A percentile compares a stretch with the other conserved stretches of the same genome.
These are phyloP conservation scores for Trichophyton verrucosum DNA, from an alignment of 2,329 filamentous ascomycete genomes.

Conservation along the genomic window DNA sequence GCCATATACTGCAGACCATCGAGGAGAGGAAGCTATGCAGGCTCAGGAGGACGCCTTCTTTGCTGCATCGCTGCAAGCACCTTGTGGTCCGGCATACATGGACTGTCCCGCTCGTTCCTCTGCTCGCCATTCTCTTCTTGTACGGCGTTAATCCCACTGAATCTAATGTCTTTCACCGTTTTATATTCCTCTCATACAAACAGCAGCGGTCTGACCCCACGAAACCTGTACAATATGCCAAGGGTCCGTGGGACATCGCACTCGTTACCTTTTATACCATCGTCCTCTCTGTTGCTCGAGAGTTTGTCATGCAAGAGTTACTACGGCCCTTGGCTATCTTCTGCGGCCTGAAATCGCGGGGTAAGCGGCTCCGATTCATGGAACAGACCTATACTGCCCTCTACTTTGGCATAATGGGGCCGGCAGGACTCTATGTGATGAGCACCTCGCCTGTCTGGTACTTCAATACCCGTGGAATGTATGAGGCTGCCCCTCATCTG, in stretches of 20 bases:
- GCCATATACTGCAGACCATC: background rate
- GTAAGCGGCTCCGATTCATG: conserved; percentile 85
- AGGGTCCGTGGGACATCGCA: conserved; percentile 70
- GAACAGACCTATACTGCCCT: conserved; percentile 90
- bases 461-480: conserved; percentile 85
- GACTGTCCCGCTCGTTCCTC: conserved; percentile 56
- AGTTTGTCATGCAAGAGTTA: conserved; percentile 89
- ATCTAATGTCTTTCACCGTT: conserved; percentile 65
- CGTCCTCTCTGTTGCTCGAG: conserved; percentile 81
- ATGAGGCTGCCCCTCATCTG: conserved; percentile 72
- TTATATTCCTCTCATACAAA: conserved; percentile 83
- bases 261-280: conserved; percentile 84
- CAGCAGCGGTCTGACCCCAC: conserved; percentile 42
- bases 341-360: conserved; percentile 56
- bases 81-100: conserved; percentile 43
- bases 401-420: conserved; percentile 75
- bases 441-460: conserved; percentile 81
- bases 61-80: conserved; percentile 33
- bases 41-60: conserved; percentile 32
- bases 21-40: conserved; percentile 20
- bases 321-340: conserved; percentile 62
- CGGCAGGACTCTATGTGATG: conserved; percentile 84
- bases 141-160: conserved; percentile 66
- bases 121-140: conserved; percentile 49
- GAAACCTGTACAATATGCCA: conserved; percentile 61